phyloP scores from a whole-genome alignment of 176 grass and related monocot genomes.

The Calamus simplicifolius region DNA sequence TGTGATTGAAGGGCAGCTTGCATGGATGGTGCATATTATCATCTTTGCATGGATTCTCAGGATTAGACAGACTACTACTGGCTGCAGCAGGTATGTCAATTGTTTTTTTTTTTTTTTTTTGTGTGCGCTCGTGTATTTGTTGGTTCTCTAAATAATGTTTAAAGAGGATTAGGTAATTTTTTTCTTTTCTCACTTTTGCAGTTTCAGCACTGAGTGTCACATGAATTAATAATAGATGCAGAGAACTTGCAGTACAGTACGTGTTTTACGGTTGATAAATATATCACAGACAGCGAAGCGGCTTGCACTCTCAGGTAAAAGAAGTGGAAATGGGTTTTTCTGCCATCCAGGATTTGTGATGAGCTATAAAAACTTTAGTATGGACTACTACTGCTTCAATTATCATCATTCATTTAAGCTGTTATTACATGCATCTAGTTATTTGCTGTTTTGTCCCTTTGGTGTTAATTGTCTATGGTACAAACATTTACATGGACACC shows the following conservation, averaged over 20 bases:
- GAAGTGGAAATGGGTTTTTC: slow-evolving; percentile 16
- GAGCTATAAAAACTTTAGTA: too few relatives aligned
- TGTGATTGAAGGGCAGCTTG: slow-evolving; percentile 95
- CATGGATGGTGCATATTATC: slow-evolving; percentile 98
- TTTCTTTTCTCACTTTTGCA: slow-evolving; percentile 16
- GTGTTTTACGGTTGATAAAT: slow-evolving; percentile 91
- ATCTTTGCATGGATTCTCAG: too few relatives aligned
- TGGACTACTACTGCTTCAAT: too few relatives aligned
- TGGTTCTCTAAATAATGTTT: slow-evolving; percentile 18
- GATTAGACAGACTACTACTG: slow-evolving; percentile 63
- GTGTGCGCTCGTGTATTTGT: neutral
- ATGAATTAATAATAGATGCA: slow-evolving; percentile 94
- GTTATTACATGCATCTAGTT: too few relatives aligned
- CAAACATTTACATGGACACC: too few relatives aligned
- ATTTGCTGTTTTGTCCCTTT: too few relatives aligned
- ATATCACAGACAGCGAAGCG: slow-evolving; percentile 73
- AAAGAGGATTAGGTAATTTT: slow-evolving; percentile 6
- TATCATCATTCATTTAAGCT: too few relatives aligned
- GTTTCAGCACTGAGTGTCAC: slow-evolving; percentile 69
- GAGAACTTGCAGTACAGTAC: slow-evolving; percentile 90
- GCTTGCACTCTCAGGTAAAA: slow-evolving; percentile 76
- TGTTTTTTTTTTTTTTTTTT: too few relatives aligned
- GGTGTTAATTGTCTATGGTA: too few relatives aligned
- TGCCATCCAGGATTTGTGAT: too few relatives aligned
- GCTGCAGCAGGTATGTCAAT: slow-evolving; percentile 57